Conservation (phyloP, 2,329 filamentous ascomycete genomes). For the Blumeria graminis region DNA sequence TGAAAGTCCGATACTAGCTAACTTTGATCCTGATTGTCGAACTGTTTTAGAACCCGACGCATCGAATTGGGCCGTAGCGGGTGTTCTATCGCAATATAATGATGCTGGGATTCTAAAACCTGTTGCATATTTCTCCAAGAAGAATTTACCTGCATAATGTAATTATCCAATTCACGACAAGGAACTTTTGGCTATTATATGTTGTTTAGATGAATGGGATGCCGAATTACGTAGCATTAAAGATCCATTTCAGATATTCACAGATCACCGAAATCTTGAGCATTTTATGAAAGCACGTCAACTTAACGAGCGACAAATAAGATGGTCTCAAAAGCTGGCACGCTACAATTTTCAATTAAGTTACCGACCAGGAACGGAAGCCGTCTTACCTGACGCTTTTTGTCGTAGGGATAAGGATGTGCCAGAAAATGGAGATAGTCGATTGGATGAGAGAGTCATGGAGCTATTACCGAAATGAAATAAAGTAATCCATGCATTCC, state of each 20-base stretch:
- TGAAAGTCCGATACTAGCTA: background rate
- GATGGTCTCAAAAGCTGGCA: background rate
- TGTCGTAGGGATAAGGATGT: background rate
- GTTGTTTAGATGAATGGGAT: background rate
- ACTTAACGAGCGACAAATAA: background rate
- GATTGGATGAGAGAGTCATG: background rate
- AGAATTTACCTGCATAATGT: background rate
- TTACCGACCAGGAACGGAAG: background rate
- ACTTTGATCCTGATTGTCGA: background rate
- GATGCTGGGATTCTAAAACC: background rate
- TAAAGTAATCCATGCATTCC: background rate
- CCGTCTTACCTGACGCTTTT: background rate
- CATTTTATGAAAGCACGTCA: background rate
- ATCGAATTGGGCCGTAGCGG: background rate
- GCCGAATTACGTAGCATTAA: background rate
- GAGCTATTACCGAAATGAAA: background rate
- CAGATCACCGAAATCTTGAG: background rate
- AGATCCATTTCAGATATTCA: background rate
- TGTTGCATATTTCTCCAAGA: background rate
- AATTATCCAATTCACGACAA: background rate
- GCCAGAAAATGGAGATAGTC: background rate
- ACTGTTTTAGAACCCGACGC: background rate
- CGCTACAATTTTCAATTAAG: background rate
- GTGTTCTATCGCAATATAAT: background rate
- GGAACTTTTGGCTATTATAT: background rate